Conservation (phyloP, 805 yeast genomes). For the Spencermartinsiella europaea region DNA sequence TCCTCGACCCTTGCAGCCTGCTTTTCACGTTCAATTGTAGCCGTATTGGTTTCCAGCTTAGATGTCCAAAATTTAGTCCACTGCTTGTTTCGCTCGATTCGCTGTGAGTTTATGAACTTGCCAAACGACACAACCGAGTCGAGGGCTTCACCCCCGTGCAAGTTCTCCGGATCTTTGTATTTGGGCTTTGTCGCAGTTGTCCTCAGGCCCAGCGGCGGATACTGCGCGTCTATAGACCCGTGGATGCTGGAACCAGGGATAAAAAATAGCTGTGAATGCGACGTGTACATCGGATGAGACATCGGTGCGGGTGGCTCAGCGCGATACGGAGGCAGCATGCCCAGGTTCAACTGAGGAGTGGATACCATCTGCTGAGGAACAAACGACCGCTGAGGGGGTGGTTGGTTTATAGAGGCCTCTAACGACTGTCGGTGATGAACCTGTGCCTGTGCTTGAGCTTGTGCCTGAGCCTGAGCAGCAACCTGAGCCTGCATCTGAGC, state of each 20-base stretch:
- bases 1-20: slow-evolving; percentile 37
- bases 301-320: neutral
- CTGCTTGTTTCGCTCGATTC: slow-evolving; percentile 25
- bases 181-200: slow-evolving; percentile 3
- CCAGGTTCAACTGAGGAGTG: neutral
- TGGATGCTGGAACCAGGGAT: slow-evolving; percentile 26
- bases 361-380: neutral
- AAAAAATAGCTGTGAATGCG: slow-evolving; percentile 9
- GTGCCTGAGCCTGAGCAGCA: neutral
- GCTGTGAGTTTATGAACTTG: slow-evolving; percentile 25
- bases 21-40: slow-evolving; percentile 31
- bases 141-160: slow-evolving; percentile 19
- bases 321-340: neutral
- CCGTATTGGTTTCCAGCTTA: slow-evolving; percentile 10
- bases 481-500: neutral
- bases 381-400: neutral
- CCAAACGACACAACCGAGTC: slow-evolving; percentile 24
- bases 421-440: slow-evolving; percentile 34
- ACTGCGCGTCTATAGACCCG: slow-evolving; percentile 26
- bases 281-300: neutral
- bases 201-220: slow-evolving; percentile 4
- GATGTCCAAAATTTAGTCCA: slow-evolving; percentile 33
- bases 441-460: neutral
- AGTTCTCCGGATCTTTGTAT: neutral
- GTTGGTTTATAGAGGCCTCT: neutral